These are phyloP conservation scores for Penicillium sp. DNA, from an alignment of 2,329 filamentous ascomycete genomes.

Conservation along the genomic window DNA sequence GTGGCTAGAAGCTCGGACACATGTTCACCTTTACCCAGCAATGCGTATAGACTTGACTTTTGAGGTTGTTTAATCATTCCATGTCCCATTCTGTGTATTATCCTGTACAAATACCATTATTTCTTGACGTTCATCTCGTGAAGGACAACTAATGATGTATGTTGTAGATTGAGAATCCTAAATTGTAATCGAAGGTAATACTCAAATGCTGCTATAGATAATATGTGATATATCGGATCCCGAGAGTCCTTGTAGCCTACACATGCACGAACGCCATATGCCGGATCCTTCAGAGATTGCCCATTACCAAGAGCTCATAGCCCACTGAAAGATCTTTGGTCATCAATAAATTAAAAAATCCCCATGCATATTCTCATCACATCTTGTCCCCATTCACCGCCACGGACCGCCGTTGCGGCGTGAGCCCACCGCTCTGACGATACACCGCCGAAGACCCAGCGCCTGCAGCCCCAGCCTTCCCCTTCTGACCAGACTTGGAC, in stretches of 20 bases:
- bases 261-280: not conserved
- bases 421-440: not conserved
- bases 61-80: not conserved
- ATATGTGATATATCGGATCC: not conserved
- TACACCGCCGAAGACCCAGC: not conserved
- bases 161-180: not conserved
- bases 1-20: no score
- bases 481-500: slow-evolving; percentile 19
- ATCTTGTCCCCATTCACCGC: not conserved
- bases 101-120: not conserved
- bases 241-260: not conserved
- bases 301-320: not conserved
- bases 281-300: not conserved
- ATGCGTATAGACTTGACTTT: not conserved
- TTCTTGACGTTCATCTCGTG: not conserved
- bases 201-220: not conserved
- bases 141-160: not conserved
- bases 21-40: no score
- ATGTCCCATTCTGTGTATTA: not conserved
- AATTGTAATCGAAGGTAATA: not conserved
- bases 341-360: not conserved
- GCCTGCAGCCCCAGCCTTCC: slow-evolving; percentile 15
- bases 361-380: not conserved
- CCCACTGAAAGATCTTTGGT: not conserved
- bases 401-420: not conserved